A percentile compares a stretch with the other conserved stretches of the same genome.
phyloP scores from a whole-genome alignment of 2,329 filamentous ascomycete genomes.

The Berkeleyomyces basicola region DNA sequence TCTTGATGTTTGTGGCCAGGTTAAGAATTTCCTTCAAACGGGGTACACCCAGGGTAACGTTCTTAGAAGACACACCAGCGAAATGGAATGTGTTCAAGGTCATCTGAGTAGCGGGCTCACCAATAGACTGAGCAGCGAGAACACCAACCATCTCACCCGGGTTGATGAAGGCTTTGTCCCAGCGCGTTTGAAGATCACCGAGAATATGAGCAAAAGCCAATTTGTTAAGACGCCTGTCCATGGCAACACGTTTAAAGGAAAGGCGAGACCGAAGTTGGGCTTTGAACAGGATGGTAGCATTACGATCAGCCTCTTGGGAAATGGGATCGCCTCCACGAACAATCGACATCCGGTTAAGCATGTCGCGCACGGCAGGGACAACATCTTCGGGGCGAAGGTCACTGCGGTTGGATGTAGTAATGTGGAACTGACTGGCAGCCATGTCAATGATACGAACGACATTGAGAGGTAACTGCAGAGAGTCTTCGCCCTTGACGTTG shows the following conservation, averaged over 20 bases:
- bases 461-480: conserved; percentile 85
- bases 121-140: conserved; percentile 91
- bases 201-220: conserved; percentile 84
- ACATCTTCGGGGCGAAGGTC: conserved; percentile 81
- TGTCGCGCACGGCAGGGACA: conserved; percentile 57
- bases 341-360: conserved; percentile 64
- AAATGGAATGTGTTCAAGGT: conserved; percentile 99
- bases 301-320: conserved; percentile 72
- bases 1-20: conserved; percentile 95
- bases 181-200: conserved; percentile 78
- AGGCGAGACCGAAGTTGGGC: conserved; percentile 75
- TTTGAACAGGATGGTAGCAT: conserved; percentile 84
- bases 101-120: conserved; percentile 98
- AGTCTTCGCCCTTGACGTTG: conserved; percentile 59
- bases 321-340: conserved; percentile 73
- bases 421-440: conserved; percentile 77
- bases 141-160: conserved; percentile 99
- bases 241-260: conserved; percentile 83
- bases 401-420: conserved; percentile 71
- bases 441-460: conserved; percentile 80
- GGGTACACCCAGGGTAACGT: conserved; percentile 95
- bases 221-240: conserved; percentile 71
- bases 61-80: conserved; percentile 98
- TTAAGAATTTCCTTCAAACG: conserved; percentile 99
- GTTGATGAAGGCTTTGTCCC: conserved; percentile 68